Evolutionary conservation across 208 protist genomes (phyloP).

Genomic region (Acanthamoeba quina): DNA sequence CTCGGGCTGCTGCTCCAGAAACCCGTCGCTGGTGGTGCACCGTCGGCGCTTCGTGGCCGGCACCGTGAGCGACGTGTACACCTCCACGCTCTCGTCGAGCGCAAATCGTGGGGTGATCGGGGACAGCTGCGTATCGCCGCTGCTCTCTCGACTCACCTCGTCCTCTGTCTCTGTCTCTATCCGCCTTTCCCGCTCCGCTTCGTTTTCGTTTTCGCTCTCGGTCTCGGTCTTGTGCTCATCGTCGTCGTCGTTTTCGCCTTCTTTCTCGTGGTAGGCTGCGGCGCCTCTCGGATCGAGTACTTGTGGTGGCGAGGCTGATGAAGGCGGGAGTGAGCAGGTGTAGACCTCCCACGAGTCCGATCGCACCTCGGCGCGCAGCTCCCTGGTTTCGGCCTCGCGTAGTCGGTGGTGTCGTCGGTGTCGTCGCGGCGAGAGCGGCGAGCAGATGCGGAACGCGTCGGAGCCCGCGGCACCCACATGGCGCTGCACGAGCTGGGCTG

Average conservation of each 20-base stretch:
- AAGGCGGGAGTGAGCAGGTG: not conserved
- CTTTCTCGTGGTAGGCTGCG: not conserved
- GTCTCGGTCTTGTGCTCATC: no score
- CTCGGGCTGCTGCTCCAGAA: not conserved
- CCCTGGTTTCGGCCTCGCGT: not conserved
- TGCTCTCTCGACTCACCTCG: not conserved
- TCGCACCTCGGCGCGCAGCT: not conserved
- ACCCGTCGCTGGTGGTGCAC: not conserved
- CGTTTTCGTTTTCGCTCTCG: not conserved
- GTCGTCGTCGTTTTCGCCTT: no score
- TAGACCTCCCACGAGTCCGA: constrained; percentile 16
- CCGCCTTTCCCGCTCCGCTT: not conserved
- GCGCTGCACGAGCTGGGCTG: not conserved
- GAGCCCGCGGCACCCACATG: no score
- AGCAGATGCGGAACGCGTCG: not conserved
- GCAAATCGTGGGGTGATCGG: not conserved
- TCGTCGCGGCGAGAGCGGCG: not conserved
- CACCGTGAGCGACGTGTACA: not conserved
- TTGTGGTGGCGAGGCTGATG: not conserved
- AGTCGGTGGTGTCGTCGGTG: not conserved
- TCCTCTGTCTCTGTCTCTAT: not conserved
- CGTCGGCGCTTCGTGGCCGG: not conserved
- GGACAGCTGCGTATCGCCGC: no score
- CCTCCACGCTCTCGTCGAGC: constrained; percentile 5
- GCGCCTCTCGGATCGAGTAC: no score